Conservation (phyloP, 2,329 filamentous ascomycete genomes). For the Zasmidium angulare region DNA sequence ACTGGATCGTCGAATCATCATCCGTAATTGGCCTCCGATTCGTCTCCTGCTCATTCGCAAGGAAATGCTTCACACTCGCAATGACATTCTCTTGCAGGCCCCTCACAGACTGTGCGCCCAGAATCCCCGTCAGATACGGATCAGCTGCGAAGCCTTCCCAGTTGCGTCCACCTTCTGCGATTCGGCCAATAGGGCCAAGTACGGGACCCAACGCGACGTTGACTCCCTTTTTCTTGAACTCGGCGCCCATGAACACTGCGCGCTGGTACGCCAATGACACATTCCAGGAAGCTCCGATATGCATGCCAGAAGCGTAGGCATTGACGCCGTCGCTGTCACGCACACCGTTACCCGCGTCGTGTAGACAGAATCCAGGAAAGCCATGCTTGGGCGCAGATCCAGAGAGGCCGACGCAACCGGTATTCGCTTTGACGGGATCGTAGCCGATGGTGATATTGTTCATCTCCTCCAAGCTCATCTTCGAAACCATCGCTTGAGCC, state of each 20-base stretch:
- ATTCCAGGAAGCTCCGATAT: slow-evolving; percentile 53
- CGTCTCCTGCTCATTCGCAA: slow-evolving; percentile 58
- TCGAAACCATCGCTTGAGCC: slow-evolving; percentile 33
- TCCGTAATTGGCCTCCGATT: slow-evolving; percentile 46
- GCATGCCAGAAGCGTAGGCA: slow-evolving; percentile 44
- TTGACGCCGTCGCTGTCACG: slow-evolving; percentile 45
- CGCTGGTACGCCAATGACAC: slow-evolving; percentile 53
- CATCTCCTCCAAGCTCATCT: slow-evolving; percentile 39
- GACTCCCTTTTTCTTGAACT: slow-evolving; percentile 54
- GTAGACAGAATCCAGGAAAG: slow-evolving; percentile 43
- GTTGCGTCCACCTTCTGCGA: slow-evolving; percentile 65
- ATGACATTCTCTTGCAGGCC: slow-evolving; percentile 61
- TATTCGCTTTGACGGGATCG: slow-evolving; percentile 23
- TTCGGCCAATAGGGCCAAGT: slow-evolving; percentile 68
- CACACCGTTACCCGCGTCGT: slow-evolving; percentile 45
- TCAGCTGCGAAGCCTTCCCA: slow-evolving; percentile 75
- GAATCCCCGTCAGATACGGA: slow-evolving; percentile 60
- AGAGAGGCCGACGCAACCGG: slow-evolving; percentile 39
- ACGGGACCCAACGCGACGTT: slow-evolving; percentile 69
- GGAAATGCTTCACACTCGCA: slow-evolving; percentile 58
- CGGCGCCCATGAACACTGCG: slow-evolving; percentile 55
- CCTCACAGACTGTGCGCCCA: slow-evolving; percentile 52
- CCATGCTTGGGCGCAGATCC: slow-evolving; percentile 36
- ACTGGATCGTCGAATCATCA: slow-evolving; percentile 24
- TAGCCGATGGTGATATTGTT: slow-evolving; percentile 39